Conservation (phyloP, 2,329 filamentous ascomycete genomes). For the Pestalotiopsis sp. region DNA sequence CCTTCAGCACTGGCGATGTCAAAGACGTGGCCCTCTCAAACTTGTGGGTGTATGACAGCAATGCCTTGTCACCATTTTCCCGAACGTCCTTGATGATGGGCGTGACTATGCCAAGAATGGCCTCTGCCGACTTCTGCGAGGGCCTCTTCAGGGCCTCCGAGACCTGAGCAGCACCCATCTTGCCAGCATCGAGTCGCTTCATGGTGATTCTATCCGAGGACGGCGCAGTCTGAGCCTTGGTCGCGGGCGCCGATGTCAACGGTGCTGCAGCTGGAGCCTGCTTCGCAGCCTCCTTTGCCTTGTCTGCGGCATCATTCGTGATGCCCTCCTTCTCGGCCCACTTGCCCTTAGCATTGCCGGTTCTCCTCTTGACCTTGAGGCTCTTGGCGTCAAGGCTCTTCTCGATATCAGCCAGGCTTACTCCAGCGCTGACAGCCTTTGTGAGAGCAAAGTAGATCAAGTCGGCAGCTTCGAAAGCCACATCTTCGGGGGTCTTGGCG, state of each 20-base stretch:
- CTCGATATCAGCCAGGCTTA: slow-evolving; percentile 87
- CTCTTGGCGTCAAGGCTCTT: slow-evolving; percentile 92
- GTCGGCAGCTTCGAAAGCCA: slow-evolving; percentile 94
- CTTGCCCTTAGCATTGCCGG: slow-evolving; percentile 90
- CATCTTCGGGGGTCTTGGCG: slow-evolving; percentile 77
- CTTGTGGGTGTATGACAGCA: slow-evolving; percentile 94
- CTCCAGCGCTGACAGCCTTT: slow-evolving; percentile 83
- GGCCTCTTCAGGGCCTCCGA: slow-evolving; percentile 80
- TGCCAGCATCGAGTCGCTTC: slow-evolving; percentile 73
- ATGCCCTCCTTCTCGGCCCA: slow-evolving; percentile 86
- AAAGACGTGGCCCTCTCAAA: slow-evolving; percentile 95
- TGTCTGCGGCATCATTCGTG: slow-evolving; percentile 35
- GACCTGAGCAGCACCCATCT: slow-evolving; percentile 67
- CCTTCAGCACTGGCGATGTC: slow-evolving; percentile 84
- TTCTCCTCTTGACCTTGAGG: slow-evolving; percentile 90
- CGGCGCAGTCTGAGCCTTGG: slow-evolving; percentile 42
- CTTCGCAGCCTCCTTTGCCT: slow-evolving; percentile 36
- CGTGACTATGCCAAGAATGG: slow-evolving; percentile 86
- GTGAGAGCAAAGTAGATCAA: slow-evolving; percentile 94
- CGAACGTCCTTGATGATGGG: slow-evolving; percentile 92
- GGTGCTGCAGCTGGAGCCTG: slow-evolving; percentile 33
- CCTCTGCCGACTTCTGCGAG: slow-evolving; percentile 92
- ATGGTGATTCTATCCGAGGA: slow-evolving; percentile 69
- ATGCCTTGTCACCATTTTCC: slow-evolving; percentile 79
- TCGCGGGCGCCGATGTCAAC: slow-evolving; percentile 36